phyloP scores from a whole-genome alignment of 371 early-diverging fungal genomes.

The Mucor indicus region DNA sequence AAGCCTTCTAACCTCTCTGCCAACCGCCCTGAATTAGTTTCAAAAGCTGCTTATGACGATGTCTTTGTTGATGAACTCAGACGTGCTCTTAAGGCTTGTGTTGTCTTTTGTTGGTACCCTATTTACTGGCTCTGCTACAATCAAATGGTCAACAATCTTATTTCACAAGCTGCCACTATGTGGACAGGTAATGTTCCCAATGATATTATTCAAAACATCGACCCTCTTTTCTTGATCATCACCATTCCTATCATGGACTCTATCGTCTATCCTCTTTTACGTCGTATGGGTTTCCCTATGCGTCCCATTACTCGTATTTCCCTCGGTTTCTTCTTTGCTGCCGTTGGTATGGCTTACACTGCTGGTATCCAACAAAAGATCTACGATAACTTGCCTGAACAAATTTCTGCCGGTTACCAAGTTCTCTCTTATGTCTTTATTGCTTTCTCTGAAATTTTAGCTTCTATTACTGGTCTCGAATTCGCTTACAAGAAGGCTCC shows the following conservation, averaged over 20 bases:
- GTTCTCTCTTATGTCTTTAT: constrained; percentile 64
- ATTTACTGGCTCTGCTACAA: constrained; percentile 76
- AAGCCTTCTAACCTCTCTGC: constrained; percentile 28
- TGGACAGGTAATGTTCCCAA: constrained; percentile 54
- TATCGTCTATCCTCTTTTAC: constrained; percentile 63
- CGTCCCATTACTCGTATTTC: constrained; percentile 68
- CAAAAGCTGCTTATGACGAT: constrained; percentile 58
- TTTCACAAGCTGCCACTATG: constrained; percentile 72
- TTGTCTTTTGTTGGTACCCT: constrained; percentile 68
- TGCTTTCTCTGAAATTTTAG: constrained; percentile 68
- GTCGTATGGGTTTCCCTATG: constrained; percentile 57
- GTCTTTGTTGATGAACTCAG: constrained; percentile 69
- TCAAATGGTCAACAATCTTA: constrained; percentile 72
- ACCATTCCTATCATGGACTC: constrained; percentile 68
- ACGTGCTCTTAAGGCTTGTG: constrained; percentile 60
- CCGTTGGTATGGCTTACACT: constrained; percentile 67
- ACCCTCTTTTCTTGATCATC: constrained; percentile 64
- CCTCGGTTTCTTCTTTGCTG: constrained; percentile 62
- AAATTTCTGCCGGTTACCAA: constrained; percentile 61
- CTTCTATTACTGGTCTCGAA: constrained; percentile 75
- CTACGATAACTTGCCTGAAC: constrained; percentile 31
- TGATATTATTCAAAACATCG: constrained; percentile 59
- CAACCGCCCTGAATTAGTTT: constrained; percentile 25
- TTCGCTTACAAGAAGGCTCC: constrained; percentile 75
- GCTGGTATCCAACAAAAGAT: constrained; percentile 66